These are phyloP conservation scores for Fagus crenata DNA, from an alignment of 306 rosid species.

Conservation along the genomic window DNA sequence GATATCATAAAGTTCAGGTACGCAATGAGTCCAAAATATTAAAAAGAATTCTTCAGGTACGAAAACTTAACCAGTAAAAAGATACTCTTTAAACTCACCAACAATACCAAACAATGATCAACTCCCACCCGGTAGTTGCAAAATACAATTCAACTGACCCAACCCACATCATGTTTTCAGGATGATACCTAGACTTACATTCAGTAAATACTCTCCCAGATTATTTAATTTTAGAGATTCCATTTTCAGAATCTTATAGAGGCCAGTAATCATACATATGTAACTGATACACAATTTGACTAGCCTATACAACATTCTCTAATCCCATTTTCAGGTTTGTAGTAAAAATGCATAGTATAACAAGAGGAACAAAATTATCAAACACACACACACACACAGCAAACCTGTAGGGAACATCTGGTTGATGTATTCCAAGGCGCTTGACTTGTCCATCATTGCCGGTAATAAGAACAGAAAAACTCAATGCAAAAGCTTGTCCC, in stretches of 20 bases:
- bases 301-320: background rate
- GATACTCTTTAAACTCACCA: too few species aligned
- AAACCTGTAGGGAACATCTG: conserved; percentile 98
- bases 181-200: background rate
- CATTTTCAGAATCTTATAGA: background rate
- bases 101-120: background rate
- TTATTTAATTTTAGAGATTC: background rate
- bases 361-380: background rate
- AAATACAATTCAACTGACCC: background rate
- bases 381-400: conserved; percentile 1
- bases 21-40: background rate
- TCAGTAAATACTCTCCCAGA: background rate
- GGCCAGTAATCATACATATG: background rate
- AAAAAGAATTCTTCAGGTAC: background rate
- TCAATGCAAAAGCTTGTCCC: background rate
- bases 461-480: conserved; percentile 3
- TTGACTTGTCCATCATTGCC: conserved; percentile 82
- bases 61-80: background rate
- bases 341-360: background rate
- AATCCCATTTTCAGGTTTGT: background rate
- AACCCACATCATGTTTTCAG: background rate
- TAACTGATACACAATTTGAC: background rate
- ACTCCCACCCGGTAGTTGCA: background rate
- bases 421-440: conserved; percentile 90
- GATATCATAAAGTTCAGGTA: background rate